Percentiles rank a stretch among this genome's conserved stretches.
phyloP scores from a whole-genome alignment of 176 grass and related monocot species.

The Zoysia pacifica region DNA sequence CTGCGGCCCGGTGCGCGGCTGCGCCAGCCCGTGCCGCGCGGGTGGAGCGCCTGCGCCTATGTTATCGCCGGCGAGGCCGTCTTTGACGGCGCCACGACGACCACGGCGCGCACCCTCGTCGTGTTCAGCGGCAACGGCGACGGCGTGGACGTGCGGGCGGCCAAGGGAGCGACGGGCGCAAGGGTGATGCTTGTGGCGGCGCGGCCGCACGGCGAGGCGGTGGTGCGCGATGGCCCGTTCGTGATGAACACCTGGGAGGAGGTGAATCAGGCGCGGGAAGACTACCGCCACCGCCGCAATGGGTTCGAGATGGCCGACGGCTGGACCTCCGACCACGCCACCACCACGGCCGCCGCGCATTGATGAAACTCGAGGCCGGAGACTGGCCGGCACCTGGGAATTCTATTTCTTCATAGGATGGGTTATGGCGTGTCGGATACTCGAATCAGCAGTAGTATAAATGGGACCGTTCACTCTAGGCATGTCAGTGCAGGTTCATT shows the following conservation, averaged over 20 bases:
- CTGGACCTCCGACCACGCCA: constrained; percentile 43
- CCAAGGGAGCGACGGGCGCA: neutral
- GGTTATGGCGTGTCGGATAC: no score
- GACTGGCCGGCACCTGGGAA: no score
- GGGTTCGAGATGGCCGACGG: constrained; percentile 74
- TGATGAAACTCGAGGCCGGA: neutral
- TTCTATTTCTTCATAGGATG: no score
- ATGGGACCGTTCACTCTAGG: no score
- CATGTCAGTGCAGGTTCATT: no score
- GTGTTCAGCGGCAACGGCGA: constrained; percentile 54
- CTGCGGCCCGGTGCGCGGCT: constrained; percentile 52
- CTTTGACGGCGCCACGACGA: constrained; percentile 17
- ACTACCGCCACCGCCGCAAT: constrained; percentile 57
- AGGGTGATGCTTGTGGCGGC: constrained; percentile 70
- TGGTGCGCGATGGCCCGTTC: constrained; percentile 57
- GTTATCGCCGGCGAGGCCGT: constrained; percentile 66
- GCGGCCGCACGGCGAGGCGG: constrained; percentile 63
- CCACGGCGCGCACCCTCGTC: constrained; percentile 45
- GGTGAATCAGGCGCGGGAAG: constrained; percentile 64
- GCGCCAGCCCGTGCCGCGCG: constrained; percentile 45
- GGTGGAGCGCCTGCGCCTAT: constrained; percentile 74
- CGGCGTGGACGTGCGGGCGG: constrained; percentile 37
- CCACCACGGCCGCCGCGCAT: neutral
- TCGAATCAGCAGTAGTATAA: no score
- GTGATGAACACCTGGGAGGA: constrained; percentile 83